Conservation (phyloP, 2,329 filamentous ascomycete genomes). For the Alternaria arbusti region DNA sequence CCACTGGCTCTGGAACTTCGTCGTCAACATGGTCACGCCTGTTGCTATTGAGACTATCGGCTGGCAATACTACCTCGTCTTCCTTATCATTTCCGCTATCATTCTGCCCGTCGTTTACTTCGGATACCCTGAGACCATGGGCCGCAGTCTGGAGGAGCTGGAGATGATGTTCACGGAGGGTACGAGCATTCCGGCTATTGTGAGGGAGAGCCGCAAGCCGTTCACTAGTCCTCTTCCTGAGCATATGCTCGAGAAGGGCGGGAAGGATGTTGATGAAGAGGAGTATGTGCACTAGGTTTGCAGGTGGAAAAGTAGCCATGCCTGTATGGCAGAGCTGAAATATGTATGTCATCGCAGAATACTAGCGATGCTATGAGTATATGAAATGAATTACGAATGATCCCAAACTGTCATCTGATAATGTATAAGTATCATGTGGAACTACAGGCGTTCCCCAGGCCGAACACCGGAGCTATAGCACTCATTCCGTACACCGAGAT, state of each 20-base stretch:
- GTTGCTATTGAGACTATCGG: conserved; percentile 59
- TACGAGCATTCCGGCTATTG: conserved; percentile 38
- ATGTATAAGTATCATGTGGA: too few relatives aligned
- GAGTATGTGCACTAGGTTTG: background rate
- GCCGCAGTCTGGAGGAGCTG: conserved; percentile 56
- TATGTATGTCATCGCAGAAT: background rate
- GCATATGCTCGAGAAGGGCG: conserved; percentile 18
- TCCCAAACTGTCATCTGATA: background rate
- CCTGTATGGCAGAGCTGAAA: too few relatives aligned
- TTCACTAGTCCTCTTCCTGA: conserved; percentile 14
- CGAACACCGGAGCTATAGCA: too few relatives aligned
- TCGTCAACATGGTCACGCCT: conserved; percentile 36
- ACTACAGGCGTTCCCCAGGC: too few relatives aligned
- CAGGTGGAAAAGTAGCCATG: too few relatives aligned
- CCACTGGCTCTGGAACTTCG: conserved; percentile 57
- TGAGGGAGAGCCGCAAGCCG: conserved; percentile 29
- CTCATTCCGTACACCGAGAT: too few relatives aligned
- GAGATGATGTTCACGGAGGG: conserved; percentile 51
- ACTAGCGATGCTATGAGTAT: background rate
- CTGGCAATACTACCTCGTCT: conserved; percentile 61
- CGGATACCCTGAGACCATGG: conserved; percentile 59
- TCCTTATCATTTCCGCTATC: conserved; percentile 54
- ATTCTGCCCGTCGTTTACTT: conserved; percentile 56
- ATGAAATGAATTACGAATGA: background rate
- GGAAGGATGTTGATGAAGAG: conserved; percentile 18